Percentiles rank a stretch among this genome's conserved stretches.
Conservation (phyloP, 2,329 filamentous ascomycete species). For the Penicillium sp. region DNA sequence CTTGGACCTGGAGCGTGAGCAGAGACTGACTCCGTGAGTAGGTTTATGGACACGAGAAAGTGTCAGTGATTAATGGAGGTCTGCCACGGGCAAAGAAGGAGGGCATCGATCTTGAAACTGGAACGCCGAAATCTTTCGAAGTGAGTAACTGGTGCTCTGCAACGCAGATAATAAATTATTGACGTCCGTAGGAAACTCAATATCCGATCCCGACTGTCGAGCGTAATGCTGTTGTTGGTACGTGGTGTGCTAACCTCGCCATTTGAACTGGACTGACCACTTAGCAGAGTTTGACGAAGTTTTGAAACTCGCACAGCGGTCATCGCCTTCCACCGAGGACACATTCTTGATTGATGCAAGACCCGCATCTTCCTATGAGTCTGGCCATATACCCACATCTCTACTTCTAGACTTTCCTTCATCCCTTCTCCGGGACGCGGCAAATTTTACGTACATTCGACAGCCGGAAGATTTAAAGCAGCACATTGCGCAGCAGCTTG, state of each 20-base stretch:
- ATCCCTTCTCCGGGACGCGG: background rate
- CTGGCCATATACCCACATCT: conserved; percentile 3
- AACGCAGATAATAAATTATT: background rate
- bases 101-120: background rate
- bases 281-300: background rate
- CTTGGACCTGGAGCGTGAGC: background rate
- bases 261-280: background rate
- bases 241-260: background rate
- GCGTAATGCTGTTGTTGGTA: background rate
- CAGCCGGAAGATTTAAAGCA: background rate
- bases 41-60: conserved; percentile 1
- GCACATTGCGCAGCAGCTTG: background rate
- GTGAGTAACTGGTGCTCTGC: background rate
- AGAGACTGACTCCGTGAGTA: background rate
- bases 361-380: background rate
- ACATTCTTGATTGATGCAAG: conserved; percentile 1
- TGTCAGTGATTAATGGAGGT: conserved; percentile 1
- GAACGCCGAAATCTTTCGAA: background rate
- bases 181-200: background rate
- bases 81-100: background rate
- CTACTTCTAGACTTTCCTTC: conserved; percentile 1
- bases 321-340: background rate
- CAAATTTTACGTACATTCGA: conserved; percentile 1
- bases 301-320: background rate
- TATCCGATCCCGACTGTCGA: background rate